Conservation (phyloP, 192 early-diverging fungal genomes). For the Chytriomyces confervae region DNA sequence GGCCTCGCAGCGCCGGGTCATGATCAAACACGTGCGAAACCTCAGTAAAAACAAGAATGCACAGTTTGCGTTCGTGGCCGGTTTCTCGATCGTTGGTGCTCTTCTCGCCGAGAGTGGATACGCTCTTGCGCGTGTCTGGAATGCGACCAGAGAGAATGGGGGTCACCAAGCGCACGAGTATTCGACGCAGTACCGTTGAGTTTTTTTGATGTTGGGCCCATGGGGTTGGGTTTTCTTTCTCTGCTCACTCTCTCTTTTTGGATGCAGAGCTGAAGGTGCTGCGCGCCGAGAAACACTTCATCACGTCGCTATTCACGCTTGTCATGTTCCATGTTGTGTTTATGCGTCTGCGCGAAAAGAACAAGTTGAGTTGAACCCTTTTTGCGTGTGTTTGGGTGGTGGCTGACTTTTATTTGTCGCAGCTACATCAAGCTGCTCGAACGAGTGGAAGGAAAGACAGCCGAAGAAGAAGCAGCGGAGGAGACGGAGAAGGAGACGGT, state of each 20-base stretch:
- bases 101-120: slow-evolving; percentile 13
- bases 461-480: background rate
- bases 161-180: background rate
- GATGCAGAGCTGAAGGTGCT: slow-evolving; percentile 3
- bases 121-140: background rate
- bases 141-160: background rate
- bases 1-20: slow-evolving; percentile 21
- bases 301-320: slow-evolving; percentile 15
- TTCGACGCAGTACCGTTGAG: slow-evolving; percentile 6
- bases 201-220: background rate
- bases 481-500: background rate
- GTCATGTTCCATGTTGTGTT: slow-evolving; percentile 13
- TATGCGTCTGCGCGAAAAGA: slow-evolving; percentile 14
- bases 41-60: slow-evolving; percentile 13
- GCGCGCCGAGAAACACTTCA: slow-evolving; percentile 24
- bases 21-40: slow-evolving; percentile 17
- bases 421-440: slow-evolving; percentile 17
- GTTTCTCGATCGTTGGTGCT: background rate
- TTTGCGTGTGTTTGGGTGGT: no score
- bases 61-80: slow-evolving; percentile 13
- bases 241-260: background rate
- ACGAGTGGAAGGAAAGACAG: background rate
- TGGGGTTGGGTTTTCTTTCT: background rate
- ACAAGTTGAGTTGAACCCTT: background rate
- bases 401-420: background rate